Evolutionary conservation across 2,329 filamentous ascomycete genomes (phyloP).

Genomic region (Diaporthe australafricana): DNA sequence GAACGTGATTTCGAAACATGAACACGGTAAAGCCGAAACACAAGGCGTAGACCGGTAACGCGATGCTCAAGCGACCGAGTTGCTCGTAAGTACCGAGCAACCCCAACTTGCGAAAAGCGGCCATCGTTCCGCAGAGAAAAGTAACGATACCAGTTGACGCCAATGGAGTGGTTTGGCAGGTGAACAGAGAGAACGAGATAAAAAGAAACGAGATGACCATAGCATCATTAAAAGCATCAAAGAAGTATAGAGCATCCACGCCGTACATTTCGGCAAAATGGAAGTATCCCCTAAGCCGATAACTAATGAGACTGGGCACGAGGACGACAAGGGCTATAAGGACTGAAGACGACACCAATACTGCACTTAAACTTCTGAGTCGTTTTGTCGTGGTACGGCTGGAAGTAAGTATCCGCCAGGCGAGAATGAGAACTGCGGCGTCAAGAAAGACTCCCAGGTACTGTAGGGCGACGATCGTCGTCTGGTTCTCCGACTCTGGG

Average conservation of each 20-base stretch:
- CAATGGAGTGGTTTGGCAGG: slow-evolving; percentile 59
- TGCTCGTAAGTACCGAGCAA: slow-evolving; percentile 60
- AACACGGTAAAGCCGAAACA: slow-evolving; percentile 56
- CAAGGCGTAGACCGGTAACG: slow-evolving; percentile 54
- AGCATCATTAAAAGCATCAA: slow-evolving; percentile 62
- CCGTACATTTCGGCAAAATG: slow-evolving; percentile 24
- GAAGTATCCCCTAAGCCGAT: slow-evolving; percentile 24
- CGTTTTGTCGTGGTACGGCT: slow-evolving; percentile 59
- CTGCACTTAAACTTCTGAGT: slow-evolving; percentile 56
- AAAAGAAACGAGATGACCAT: slow-evolving; percentile 57
- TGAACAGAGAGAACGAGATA: slow-evolving; percentile 58
- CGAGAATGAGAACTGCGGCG: slow-evolving; percentile 56
- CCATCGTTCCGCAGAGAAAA: slow-evolving; percentile 54
- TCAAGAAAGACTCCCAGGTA: slow-evolving; percentile 59
- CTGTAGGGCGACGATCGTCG: slow-evolving; percentile 55
- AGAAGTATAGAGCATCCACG: slow-evolving; percentile 59
- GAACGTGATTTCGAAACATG: slow-evolving; percentile 56
- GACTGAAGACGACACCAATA: slow-evolving; percentile 55
- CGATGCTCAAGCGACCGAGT: slow-evolving; percentile 48
- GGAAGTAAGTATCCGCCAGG: slow-evolving; percentile 66
- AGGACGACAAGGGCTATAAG: slow-evolving; percentile 53
- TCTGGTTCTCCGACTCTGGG: slow-evolving; percentile 55
- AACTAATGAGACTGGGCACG: slow-evolving; percentile 48
- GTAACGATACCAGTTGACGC: slow-evolving; percentile 56
- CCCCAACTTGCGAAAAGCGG: slow-evolving; percentile 50